Evolutionary conservation across 768 basidiomycete genomes (phyloP).

Genomic region (Tephrocybe sp.): DNA sequence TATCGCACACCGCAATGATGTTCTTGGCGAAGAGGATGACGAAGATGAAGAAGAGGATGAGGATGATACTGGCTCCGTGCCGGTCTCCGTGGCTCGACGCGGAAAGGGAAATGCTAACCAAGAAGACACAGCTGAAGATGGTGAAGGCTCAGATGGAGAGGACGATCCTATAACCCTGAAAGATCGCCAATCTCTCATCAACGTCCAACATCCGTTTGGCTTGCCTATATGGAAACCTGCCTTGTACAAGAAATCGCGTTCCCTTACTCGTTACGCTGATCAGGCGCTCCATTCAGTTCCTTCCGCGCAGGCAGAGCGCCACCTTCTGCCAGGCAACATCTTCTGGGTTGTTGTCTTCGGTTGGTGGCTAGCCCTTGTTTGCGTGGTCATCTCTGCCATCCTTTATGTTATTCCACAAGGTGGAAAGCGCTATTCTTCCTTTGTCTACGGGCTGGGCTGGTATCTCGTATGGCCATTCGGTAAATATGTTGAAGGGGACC

Average conservation of each 20-base stretch:
- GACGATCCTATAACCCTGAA: conserved; percentile 90
- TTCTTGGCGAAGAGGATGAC: conserved; percentile 56
- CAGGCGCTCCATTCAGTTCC: conserved; percentile 91
- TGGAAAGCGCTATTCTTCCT: conserved; percentile 78
- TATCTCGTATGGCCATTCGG: conserved; percentile 98
- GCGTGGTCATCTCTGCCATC: conserved; percentile 63
- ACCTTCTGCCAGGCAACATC: conserved; percentile 91
- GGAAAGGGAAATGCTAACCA: conserved; percentile 45
- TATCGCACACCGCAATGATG: conserved; percentile 39
- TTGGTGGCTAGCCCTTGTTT: conserved; percentile 85
- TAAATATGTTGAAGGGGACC: conserved; percentile 92
- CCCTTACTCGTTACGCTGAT: conserved; percentile 95
- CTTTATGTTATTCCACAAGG: conserved; percentile 79
- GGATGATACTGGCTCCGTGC: conserved; percentile 21
- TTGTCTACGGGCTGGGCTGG: conserved; percentile 92
- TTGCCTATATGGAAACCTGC: conserved; percentile 99
- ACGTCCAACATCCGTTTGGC: conserved; percentile 99
- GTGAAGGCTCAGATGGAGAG: conserved; percentile 43
- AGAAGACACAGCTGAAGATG: conserved; percentile 40
- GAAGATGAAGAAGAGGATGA: conserved; percentile 36
- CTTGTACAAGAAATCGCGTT: conserved; percentile 95
- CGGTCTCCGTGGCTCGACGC: conserved; percentile 24
- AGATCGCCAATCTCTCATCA: conserved; percentile 96
- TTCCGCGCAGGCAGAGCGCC: conserved; percentile 90
- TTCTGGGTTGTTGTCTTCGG: conserved; percentile 91